These are phyloP conservation scores for Exsudoporus floridanus DNA, from an alignment of 1,284 basidiomycete species.

Conservation along the genomic window DNA sequence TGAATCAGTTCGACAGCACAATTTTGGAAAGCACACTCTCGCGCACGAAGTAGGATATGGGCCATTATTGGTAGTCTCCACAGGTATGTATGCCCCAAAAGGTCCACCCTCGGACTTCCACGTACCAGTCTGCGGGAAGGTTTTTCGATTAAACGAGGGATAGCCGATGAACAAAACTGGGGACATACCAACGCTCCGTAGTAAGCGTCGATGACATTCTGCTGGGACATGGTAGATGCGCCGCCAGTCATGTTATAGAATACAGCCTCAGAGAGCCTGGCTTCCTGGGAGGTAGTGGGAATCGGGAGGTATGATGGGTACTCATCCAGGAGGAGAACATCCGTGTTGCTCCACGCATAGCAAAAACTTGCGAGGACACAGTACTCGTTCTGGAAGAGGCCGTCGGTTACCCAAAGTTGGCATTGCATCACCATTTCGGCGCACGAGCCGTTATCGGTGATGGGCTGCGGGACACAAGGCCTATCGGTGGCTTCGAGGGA, in stretches of 20 bases:
- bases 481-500: not conserved
- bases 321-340: constrained; percentile 15
- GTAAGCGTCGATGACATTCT: constrained; percentile 25
- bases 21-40: not conserved
- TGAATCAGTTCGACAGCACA: not conserved
- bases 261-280: constrained; percentile 17
- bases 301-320: constrained; percentile 9
- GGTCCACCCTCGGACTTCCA: constrained; percentile 7
- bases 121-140: constrained; percentile 16
- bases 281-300: constrained; percentile 14
- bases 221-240: constrained; percentile 20
- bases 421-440: constrained; percentile 14
- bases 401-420: constrained; percentile 13
- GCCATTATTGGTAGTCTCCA: constrained; percentile 13
- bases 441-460: constrained; percentile 27
- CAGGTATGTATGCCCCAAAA: constrained; percentile 1
- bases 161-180: not conserved
- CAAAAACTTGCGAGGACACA: constrained; percentile 29
- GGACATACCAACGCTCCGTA: constrained; percentile 19
- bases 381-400: constrained; percentile 26
- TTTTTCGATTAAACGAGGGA: not conserved
- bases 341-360: constrained; percentile 24
- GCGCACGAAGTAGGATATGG: constrained; percentile 28
- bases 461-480: constrained; percentile 24
- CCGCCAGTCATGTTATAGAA: constrained; percentile 27